Conservation (phyloP, 169 alveolate species). For the Blepharisma undulans region DNA sequence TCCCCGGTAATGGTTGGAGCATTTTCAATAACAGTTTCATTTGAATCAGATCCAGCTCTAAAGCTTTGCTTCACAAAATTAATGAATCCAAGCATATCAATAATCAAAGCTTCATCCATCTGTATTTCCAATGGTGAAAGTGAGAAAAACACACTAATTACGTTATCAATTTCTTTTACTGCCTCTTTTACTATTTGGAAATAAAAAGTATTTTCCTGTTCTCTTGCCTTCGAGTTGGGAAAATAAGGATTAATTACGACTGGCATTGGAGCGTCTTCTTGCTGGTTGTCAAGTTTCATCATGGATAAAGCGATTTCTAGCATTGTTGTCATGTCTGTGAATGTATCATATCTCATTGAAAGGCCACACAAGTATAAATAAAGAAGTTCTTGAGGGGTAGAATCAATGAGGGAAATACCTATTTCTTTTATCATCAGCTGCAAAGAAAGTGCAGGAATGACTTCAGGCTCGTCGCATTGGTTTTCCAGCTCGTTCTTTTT, state of each 20-base stretch:
- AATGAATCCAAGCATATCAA: not conserved
- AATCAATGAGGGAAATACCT: not conserved
- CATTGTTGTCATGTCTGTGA: not conserved
- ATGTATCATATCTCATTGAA: not conserved
- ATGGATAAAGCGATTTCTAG: not conserved
- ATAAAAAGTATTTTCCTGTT: not conserved
- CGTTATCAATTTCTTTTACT: not conserved
- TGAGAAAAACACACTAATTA: not conserved
- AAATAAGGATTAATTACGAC: slow-evolving; percentile 29
- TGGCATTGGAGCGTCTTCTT: not conserved
- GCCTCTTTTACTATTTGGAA: not conserved
- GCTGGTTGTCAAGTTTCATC: slow-evolving; percentile 35
- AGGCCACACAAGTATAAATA: not conserved
- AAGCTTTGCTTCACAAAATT: not conserved
- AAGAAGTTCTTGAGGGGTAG: slow-evolving; percentile 8
- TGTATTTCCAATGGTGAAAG: slow-evolving; percentile 4
- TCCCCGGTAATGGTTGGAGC: not conserved
- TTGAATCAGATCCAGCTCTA: not conserved
- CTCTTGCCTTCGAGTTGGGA: not conserved
- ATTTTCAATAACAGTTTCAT: not conserved
- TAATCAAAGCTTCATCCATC: not conserved
- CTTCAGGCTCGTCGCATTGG: not conserved
- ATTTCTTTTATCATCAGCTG: not conserved
- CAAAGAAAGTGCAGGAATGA: not conserved
- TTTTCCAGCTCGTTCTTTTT: not conserved